Evolutionary conservation across 2,329 filamentous ascomycete species (phyloP), one percentile per base, ranked within the genome.

Genomic region (Neophaeococcomyces mojaviensis): DNA sequence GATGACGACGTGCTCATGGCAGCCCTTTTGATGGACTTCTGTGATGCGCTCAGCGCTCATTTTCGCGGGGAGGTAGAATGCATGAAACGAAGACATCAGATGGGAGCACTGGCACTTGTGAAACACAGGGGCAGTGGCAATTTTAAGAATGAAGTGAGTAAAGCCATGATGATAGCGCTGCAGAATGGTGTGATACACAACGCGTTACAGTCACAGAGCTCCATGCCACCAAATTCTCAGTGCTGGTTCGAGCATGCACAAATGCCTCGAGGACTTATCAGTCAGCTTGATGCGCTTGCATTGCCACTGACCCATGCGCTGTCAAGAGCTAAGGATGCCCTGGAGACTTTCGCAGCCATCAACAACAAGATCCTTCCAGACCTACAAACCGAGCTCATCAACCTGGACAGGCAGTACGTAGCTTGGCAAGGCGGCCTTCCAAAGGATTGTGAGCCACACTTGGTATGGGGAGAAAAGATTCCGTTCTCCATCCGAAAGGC

Each of bases 1-100:
- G 49, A 47, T 33, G 50, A 58, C 40, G 53, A 56, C 18, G 47
- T 57, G 4, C 43, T 58, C 22, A 54, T 57, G 51, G 55, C 54
- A 3, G 52, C 53, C 20, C 39, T 58, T 30, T 35, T 57, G 32
- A 53, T 58, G 37, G 55, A 57, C 40, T 50, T 58, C 9, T 58
- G 56, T 49, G 55, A 58, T 22, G 30, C 49, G n/a, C 32, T 58
- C 13, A 30, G 49, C 9, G 36, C 47, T 8, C 49, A 55, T 36
- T 58, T 55, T 48, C 32, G 41, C 24, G 16, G 18, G 15, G 31
- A 50, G 44, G 0, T 31, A 33, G 12, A 12, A 33, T 2, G 12
- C 39, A 5, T 38, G 31, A 12, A 47, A 48, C 32, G 52, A 49
- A 12, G 51, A 42, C 55, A 58, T 43, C 55, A 57, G 32, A 22